Conservation (phyloP, 768 basidiomycete species). For the Galerina marginata region DNA sequence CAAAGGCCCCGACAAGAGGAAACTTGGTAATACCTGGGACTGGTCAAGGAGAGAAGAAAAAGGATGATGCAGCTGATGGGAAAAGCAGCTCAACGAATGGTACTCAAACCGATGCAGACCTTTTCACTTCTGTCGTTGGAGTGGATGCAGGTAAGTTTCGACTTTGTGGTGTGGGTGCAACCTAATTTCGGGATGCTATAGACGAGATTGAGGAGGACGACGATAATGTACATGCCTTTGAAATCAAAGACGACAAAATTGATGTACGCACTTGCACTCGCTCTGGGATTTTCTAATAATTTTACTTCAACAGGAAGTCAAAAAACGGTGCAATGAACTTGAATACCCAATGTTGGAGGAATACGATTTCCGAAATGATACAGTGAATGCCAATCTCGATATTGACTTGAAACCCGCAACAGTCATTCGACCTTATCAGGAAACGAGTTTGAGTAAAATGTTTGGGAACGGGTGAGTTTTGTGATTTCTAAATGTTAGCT, state of each 20-base stretch:
- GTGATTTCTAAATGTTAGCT: conserved; percentile 1
- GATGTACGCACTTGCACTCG: conserved; percentile 61
- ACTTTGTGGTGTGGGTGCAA: background rate
- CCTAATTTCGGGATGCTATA: conserved; percentile 32
- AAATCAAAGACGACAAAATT: conserved; percentile 93
- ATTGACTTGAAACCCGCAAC: conserved; percentile 99
- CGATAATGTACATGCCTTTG: conserved; percentile 95
- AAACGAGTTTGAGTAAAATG: conserved; percentile 99
- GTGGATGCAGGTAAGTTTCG: conserved; percentile 76
- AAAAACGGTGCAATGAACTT: conserved; percentile 94
- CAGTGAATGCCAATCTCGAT: conserved; percentile 93
- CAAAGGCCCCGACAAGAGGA: conserved; percentile 83
- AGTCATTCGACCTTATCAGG: conserved; percentile 97
- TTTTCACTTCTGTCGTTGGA: conserved; percentile 96
- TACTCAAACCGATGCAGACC: conserved; percentile 65
- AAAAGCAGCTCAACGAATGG: conserved; percentile 30
- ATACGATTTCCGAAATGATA: conserved; percentile 98
- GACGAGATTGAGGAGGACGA: conserved; percentile 98
- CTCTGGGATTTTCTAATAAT: background rate
- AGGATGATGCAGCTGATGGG: conserved; percentile 45
- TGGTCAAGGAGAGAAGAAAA: conserved; percentile 74
- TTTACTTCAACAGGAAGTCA: conserved; percentile 71
- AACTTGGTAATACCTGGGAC: conserved; percentile 89
- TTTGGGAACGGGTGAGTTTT: conserved; percentile 91
- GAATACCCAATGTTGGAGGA: conserved; percentile 99